Base-by-base conservation (phyloP, 2,329 filamentous ascomycete genomes). In the Aspergillus texensis region DNA sequence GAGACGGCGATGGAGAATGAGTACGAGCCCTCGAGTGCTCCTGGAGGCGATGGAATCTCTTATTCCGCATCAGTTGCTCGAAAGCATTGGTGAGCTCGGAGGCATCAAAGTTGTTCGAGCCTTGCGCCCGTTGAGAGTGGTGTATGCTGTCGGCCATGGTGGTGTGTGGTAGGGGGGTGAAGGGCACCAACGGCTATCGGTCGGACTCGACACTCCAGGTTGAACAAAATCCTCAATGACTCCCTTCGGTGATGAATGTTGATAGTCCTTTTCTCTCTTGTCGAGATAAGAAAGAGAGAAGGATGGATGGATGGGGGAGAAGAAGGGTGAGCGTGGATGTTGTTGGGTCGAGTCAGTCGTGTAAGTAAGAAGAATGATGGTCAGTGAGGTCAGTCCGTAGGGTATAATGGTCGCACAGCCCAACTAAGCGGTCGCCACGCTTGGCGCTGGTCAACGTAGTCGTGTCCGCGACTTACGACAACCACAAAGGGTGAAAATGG, bases 51-150 rank as follows among this genome's bases (percentile, higher is more conserved):
- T 92, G 94, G 83, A 97, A 88, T 77, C 93, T 88, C 82, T 92
- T 94, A 62, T 91, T 93, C 77, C 92, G 90, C 74, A 98, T 85
- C 65, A 96, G 83, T 68, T 93, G 90, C 76, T 96, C 92, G 78
- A 97, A 97, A 74, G 93, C 91, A 72, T 90, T 82, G 58, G 91
- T 90, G 72, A 98, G 82, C 64, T 93, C 91, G 72, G 88, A 85
- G 30, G 93, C 92, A 88, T 93, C 91, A 74, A 90, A 89, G 71
- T 87, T 74, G 64, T 70, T 62, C 56, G 65, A 58, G 53, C 64
- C 70, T 59, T 70, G 70, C 68, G 68, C 70, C 68, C 72, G 74
- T 60, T 73, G 72, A 63, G 68, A 65, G 62, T 75, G 72, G 62
- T 71, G 70, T 72, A 69, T 74, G 68, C 74, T 72, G 73, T 77